Conservation (phyloP, 2,329 filamentous ascomycete genomes). For the Aureobasidium zeae region DNA sequence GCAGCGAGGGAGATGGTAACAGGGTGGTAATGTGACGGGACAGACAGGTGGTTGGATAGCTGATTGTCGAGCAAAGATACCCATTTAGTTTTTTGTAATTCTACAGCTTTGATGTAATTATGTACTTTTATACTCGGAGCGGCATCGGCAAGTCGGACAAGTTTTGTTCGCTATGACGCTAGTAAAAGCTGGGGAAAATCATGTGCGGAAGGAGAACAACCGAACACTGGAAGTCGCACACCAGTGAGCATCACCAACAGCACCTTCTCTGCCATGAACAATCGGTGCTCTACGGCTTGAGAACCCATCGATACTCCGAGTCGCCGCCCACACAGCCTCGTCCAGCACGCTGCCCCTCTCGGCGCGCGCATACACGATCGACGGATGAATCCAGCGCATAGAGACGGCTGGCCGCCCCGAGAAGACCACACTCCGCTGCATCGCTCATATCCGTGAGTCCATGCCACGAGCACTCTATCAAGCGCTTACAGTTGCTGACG, state of each 20-base stretch:
- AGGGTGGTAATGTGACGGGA: neutral
- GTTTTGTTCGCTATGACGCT: too few species aligned
- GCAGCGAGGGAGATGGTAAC: conserved; percentile 6
- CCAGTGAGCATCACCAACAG: too few species aligned
- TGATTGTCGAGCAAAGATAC: conserved; percentile 5
- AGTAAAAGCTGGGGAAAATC: too few species aligned
- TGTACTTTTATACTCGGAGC: too few species aligned
- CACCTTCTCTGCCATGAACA: conserved; percentile 4
- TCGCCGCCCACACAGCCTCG: neutral
- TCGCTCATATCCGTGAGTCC: conserved; percentile 6
- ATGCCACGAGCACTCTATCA: neutral
- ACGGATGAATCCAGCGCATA: conserved; percentile 19
- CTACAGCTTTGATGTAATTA: too few species aligned
- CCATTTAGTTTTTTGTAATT: neutral
- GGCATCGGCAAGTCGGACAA: too few species aligned
- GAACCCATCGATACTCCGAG: neutral
- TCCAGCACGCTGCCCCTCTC: conserved; percentile 4
- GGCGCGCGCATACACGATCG: conserved; percentile 11
- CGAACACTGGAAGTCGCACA: too few species aligned
- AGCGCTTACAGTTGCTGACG: neutral
- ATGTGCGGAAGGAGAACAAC: too few species aligned
- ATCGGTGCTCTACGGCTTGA: neutral
- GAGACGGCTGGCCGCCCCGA: conserved; percentile 16
- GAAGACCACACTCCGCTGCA: conserved; percentile 10
- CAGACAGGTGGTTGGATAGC: neutral